phyloP scores from a whole-genome alignment of 2,329 filamentous ascomycete genomes.

The Tolypocladium endophyticum region DNA sequence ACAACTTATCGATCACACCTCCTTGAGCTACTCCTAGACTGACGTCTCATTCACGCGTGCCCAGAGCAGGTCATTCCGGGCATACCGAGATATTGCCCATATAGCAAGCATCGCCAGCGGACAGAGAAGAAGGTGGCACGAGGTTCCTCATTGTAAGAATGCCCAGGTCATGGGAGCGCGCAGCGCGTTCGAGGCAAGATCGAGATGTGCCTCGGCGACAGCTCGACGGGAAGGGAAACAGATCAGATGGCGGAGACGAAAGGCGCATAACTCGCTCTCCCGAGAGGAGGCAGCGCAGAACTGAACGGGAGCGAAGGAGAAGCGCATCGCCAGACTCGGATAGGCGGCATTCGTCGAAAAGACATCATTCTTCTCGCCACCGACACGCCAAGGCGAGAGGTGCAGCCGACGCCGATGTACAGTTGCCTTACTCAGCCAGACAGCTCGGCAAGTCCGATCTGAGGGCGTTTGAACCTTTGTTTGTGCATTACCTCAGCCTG shows the following conservation, averaged over 20 bases:
- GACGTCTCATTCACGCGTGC: background rate
- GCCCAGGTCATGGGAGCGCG: background rate
- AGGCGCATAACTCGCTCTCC: conserved; percentile 4
- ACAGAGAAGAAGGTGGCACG: background rate
- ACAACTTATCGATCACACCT: background rate
- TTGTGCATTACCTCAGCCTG: conserved; percentile 76
- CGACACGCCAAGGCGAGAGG: conserved; percentile 1
- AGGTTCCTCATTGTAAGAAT: background rate
- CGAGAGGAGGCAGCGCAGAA: conserved; percentile 4
- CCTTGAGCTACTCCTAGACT: background rate
- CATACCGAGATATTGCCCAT: background rate
- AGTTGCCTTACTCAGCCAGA: conserved; percentile 56
- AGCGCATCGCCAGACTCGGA: conserved; percentile 4
- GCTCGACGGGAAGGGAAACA: background rate
- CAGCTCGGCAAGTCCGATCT: conserved; percentile 60
- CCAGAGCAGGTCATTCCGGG: background rate
- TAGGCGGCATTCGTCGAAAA: conserved; percentile 6
- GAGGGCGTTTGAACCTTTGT: conserved; percentile 55
- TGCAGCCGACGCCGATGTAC: background rate
- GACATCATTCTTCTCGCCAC: conserved; percentile 12
- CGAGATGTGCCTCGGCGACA: background rate
- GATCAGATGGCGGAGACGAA: background rate
- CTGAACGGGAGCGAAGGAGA: background rate
- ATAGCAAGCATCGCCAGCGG: background rate
- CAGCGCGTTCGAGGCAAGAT: background rate